Conservation (phyloP, 2,329 filamentous ascomycete species). For the Ophiocordyceps australis region DNA sequence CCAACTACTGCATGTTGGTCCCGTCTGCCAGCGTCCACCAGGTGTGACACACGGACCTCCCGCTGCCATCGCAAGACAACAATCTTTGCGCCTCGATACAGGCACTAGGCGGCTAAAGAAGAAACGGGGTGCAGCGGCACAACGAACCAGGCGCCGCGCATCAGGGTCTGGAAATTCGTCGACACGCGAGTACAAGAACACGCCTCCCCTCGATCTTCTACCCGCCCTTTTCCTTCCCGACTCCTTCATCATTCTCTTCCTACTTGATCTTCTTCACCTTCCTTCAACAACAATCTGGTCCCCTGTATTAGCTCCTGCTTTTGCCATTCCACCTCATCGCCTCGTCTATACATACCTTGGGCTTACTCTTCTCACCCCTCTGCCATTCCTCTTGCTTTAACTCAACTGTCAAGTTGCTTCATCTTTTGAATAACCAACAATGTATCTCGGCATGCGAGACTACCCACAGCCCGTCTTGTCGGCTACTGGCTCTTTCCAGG, state of each 20-base stretch:
- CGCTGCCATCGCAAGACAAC: conserved; percentile 13
- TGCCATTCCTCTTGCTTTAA: too few species aligned
- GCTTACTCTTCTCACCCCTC: too few species aligned
- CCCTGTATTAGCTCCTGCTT: too few species aligned
- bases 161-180: conserved; percentile 8
- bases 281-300: too few species aligned
- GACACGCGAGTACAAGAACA: conserved; percentile 13
- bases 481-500: too few species aligned
- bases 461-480: too few species aligned
- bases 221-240: conserved; percentile 5
- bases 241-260: conserved; percentile 8
- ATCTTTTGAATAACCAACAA: too few species aligned
- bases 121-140: conserved; percentile 10
- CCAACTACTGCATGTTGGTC: conserved; percentile 8
- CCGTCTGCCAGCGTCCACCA: conserved; percentile 5
- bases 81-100: conserved; percentile 13
- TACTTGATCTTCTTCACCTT: conserved; percentile 7
- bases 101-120: conserved; percentile 11
- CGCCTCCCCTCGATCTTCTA: conserved; percentile 7
- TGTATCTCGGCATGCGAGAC: too few species aligned
- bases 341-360: too few species aligned
- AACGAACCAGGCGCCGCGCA: conserved; percentile 5
- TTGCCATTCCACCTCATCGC: too few species aligned
- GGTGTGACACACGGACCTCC: conserved; percentile 15
- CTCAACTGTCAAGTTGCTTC: too few species aligned